Evolutionary conservation across 192 early-diverging fungal species (phyloP), one percentile per base, ranked within the genome.

Genomic region (Backusella macrospora): DNA sequence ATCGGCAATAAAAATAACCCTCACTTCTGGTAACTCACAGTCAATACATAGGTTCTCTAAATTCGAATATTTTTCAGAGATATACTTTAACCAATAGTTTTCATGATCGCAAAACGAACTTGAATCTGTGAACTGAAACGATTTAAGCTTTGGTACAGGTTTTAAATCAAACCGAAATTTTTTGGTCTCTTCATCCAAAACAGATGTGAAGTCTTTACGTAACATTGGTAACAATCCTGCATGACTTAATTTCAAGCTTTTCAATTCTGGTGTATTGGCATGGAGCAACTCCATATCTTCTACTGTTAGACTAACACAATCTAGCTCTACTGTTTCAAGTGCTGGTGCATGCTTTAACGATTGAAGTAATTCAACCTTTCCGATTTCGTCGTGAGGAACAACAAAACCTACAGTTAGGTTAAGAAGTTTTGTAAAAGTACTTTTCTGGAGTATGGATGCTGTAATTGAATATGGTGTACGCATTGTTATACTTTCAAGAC

Each of bases 91-190:
- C 52, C 52, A 59, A 59, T 59, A 59, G 52, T 4, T 59, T 26
- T 59, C 52, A 59, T 59, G 52, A 3, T 59, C 52, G 13, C 21
- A 26, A 26, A 59, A 59, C 8, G 52, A 59, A 23, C 52, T 59
- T 5, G 21, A 8, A 14, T 59, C 52, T 23, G n/a, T 12, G 26
- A 59, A 59, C 52, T 59, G 52, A 13, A 59, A 59, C 9, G 52
- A 59, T 5, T 26, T 59, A 26, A 59, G 10, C 26, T 59, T 59
- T 10, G 52, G 18, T 26, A 21, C 52, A 23, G 21, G 10, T 59
- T 59, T 59, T 59, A 59, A 26, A 59, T 59, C 52, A 59, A 59
- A 59, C 52, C 52, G 52, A 59, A 59, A 59, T 12, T 13, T 8
- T 26, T 23, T 26, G 3, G 52, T 59, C 23, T 26, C 52, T n/a